Conservation (phyloP, 1,284 basidiomycete species). For the Cutaneotrichosporon cutaneum region DNA sequence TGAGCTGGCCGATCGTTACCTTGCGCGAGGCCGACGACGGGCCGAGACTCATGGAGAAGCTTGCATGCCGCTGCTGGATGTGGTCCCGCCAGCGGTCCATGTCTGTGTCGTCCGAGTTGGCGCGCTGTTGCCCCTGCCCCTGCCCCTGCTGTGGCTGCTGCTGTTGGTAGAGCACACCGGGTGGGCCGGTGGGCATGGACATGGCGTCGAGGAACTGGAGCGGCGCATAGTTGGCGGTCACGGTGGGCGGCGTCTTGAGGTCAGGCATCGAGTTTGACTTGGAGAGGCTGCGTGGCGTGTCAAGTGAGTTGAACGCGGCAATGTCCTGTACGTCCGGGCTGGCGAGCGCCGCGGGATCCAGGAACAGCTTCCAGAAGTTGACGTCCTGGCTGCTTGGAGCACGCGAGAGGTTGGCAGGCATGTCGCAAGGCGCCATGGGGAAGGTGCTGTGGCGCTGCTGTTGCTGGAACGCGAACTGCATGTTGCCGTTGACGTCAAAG, state of each 20-base stretch:
- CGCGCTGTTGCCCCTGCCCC: not conserved
- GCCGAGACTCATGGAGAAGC: slow-evolving; percentile 30
- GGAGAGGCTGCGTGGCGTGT: slow-evolving; percentile 19
- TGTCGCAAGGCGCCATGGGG: slow-evolving; percentile 18
- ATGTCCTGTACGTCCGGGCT: slow-evolving; percentile 42
- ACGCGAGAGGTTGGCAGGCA: slow-evolving; percentile 9
- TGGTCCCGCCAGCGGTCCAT: slow-evolving; percentile 40
- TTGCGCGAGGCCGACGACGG: slow-evolving; percentile 25
- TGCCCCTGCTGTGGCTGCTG: not conserved
- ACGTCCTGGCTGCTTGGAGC: slow-evolving; percentile 35
- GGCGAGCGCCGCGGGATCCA: slow-evolving; percentile 27
- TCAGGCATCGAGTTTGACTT: slow-evolving; percentile 49
- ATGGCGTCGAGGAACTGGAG: slow-evolving; percentile 5
- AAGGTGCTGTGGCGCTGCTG: slow-evolving; percentile 20
- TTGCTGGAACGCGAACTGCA: slow-evolving; percentile 4
- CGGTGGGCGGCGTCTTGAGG: slow-evolving; percentile 32
- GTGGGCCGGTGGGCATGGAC: not conserved
- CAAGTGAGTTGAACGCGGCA: not conserved
- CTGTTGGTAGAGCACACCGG: not conserved
- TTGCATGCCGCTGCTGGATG: slow-evolving; percentile 41
- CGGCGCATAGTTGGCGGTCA: slow-evolving; percentile 1
- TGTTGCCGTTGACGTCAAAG: slow-evolving; percentile 5
- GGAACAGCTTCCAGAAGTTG: slow-evolving; percentile 48
- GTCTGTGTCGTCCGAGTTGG: slow-evolving; percentile 16
- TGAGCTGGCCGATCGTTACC: slow-evolving; percentile 6